phyloP scores from a whole-genome alignment of 345 rosid species.

The Hibiscus mutabilis region DNA sequence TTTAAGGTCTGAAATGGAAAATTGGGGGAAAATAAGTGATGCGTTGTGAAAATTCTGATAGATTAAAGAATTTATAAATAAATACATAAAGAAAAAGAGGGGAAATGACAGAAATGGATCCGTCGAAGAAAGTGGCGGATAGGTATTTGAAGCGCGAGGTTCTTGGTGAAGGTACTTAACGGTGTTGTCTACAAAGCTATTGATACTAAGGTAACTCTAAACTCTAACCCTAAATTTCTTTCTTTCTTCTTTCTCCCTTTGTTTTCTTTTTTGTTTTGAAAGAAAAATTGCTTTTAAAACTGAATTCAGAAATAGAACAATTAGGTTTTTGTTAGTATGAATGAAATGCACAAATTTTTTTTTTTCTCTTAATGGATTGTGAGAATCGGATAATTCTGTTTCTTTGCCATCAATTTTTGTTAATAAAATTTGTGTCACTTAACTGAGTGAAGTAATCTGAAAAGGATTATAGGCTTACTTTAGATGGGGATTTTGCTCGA shows the following conservation, averaged over 20 bases:
- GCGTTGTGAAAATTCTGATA: background rate
- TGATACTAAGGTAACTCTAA: conserved; percentile 65
- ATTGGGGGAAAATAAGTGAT: background rate
- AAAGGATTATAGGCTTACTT: background rate
- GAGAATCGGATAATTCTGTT: background rate
- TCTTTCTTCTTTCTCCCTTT: background rate
- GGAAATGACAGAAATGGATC: conserved; percentile 41
- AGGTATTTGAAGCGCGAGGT: conserved; percentile 81
- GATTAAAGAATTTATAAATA: background rate
- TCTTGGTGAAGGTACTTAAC: conserved; percentile 91
- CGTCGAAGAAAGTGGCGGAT: conserved; percentile 81
- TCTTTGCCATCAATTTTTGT: background rate
- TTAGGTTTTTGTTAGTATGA: background rate
- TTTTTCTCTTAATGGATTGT: background rate
- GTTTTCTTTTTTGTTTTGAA: too few species aligned
- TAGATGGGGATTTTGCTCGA: too few species aligned
- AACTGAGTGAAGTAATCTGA: background rate
- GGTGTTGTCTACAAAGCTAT: conserved; percentile 91
- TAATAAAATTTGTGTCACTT: background rate
- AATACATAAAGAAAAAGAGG: background rate
- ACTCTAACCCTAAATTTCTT: background rate
- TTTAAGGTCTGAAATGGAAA: background rate
- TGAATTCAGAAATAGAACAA: background rate
- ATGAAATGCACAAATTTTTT: background rate
- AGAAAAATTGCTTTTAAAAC: background rate